These are phyloP conservation scores for Leccinum incarnatum DNA, from an alignment of 768 basidiomycete species.

Conservation along the genomic window DNA sequence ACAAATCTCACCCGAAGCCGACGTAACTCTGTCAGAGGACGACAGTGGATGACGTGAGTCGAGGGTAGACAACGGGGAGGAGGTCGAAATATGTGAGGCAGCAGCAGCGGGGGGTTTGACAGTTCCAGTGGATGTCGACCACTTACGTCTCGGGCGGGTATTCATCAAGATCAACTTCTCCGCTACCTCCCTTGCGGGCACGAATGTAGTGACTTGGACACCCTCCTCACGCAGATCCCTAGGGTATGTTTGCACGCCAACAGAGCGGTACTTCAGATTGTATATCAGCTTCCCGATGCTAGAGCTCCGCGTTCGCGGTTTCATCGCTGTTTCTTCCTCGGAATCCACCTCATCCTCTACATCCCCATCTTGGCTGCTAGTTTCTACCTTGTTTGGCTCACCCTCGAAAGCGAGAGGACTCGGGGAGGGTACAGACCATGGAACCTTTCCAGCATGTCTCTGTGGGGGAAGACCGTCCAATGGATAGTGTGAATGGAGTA, in stretches of 20 bases:
- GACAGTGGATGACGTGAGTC: conserved; percentile 14
- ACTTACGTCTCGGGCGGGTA: conserved; percentile 21
- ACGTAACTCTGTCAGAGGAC: conserved; percentile 17
- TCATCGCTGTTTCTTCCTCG: conserved; percentile 41
- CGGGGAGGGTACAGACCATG: conserved; percentile 45
- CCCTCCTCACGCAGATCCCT: conserved; percentile 52
- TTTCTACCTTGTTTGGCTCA: conserved; percentile 48
- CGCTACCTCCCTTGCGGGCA: conserved; percentile 13
- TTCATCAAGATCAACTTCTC: conserved; percentile 25
- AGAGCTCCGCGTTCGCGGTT: conserved; percentile 38
- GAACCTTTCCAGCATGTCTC: conserved; percentile 63
- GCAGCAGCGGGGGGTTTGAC: background rate
- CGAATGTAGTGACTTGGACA: conserved; percentile 51
- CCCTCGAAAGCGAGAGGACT: conserved; percentile 30
- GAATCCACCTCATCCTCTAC: conserved; percentile 70
- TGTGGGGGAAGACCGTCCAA: conserved; percentile 86
- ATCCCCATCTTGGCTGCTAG: conserved; percentile 77
- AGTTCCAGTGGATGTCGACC: conserved; percentile 12
- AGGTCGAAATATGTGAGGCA: background rate
- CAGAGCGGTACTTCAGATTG: conserved; percentile 51
- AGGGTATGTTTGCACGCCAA: conserved; percentile 69
- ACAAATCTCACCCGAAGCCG: conserved; percentile 7
- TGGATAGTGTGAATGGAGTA: conserved; percentile 70
- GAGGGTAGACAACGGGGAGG: conserved; percentile 11
- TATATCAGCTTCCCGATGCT: conserved; percentile 16